Evolutionary conservation across 2,329 filamentous ascomycete species (phyloP), one percentile per base, ranked within the genome.

Genomic region (Alternaria sp.): DNA sequence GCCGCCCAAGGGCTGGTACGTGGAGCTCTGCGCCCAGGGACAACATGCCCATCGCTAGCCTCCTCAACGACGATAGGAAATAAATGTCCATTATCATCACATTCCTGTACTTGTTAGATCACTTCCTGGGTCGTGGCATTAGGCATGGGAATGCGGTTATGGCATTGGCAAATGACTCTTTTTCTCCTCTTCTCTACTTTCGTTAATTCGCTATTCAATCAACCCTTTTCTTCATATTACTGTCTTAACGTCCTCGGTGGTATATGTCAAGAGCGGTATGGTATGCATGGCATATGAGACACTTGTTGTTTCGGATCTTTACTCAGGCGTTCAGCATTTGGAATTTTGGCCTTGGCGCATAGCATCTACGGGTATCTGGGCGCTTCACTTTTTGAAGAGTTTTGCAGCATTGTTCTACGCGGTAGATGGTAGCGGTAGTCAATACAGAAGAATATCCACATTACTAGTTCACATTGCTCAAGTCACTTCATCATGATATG

Each of bases 11-110:
- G 30, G 69, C 75, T 44, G 76, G 75, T 25, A 79, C 76, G n/a
- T 79, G 77, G 76, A 77, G 74, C 67, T 77, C 74, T 28, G 75
- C 75, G 17, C 76, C 75, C 12, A 69, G 76, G 58, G 76, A 79
- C 49, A 79, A 79, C 61, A 78, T 80, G 65, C 78, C 78, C 26
- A 81, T 81, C 65, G 76, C 79, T 15, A 76, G 77, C 56, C 63
- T 81, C 9, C 71, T 81, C 66, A 81, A 74, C 19, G 79, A 80
- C 55, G 78, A 80, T 60, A 77, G 74, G 73, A 78, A 79, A 54
- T 66, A 58, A 40, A 47, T 26, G 13, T 21, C 44, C 28, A 51
- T 54, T 15, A 13, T 23, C 21, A 4, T 36, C 3, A 49, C 49
- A 11, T 61, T 28, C 15, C 44, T 44, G 44, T 65, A 57, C 13